Percentiles rank a stretch among this genome's conserved stretches.
Conservation (phyloP, 495 filamentous ascomycete species). For the Aspergillus sclerotiicarbonarius region DNA sequence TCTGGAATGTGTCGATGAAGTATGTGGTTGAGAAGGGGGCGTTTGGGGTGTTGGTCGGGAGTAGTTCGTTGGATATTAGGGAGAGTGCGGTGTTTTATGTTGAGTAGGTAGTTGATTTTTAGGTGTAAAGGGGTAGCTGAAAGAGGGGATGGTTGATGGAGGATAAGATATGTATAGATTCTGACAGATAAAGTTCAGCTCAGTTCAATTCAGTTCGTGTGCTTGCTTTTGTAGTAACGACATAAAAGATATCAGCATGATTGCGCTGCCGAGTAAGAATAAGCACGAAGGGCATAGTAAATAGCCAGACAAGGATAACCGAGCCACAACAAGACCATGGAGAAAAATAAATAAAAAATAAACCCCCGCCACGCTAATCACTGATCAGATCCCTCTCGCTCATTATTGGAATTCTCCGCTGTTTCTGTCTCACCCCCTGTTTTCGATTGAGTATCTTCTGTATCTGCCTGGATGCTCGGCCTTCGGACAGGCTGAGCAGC, state of each 20-base stretch:
- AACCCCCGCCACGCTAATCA: neutral
- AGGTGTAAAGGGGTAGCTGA: neutral
- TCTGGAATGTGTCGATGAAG: constrained; percentile 62
- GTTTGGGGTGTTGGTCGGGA: constrained; percentile 59
- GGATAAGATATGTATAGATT: neutral
- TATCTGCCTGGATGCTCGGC: neutral
- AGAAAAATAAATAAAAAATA: no score
- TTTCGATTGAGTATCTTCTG: neutral
- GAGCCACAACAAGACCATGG: no score
- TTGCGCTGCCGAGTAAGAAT: neutral
- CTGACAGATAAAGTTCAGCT: neutral
- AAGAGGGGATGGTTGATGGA: neutral
- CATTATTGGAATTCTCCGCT: constrained; percentile 10
- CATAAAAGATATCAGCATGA: neutral
- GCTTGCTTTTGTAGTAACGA: neutral
- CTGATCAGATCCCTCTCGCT: neutral
- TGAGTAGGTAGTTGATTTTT: constrained; percentile 9
- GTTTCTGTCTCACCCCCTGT: constrained; percentile 3
- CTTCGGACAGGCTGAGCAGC: neutral
- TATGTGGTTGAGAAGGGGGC: constrained; percentile 69
- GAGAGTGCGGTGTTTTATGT: constrained; percentile 56
- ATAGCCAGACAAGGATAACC: neutral
- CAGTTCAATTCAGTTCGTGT: neutral
- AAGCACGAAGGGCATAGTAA: neutral
- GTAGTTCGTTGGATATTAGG: constrained; percentile 53